Evolutionary conservation across 331 rosid genomes (phyloP).

Genomic region (Quercus lobata): DNA sequence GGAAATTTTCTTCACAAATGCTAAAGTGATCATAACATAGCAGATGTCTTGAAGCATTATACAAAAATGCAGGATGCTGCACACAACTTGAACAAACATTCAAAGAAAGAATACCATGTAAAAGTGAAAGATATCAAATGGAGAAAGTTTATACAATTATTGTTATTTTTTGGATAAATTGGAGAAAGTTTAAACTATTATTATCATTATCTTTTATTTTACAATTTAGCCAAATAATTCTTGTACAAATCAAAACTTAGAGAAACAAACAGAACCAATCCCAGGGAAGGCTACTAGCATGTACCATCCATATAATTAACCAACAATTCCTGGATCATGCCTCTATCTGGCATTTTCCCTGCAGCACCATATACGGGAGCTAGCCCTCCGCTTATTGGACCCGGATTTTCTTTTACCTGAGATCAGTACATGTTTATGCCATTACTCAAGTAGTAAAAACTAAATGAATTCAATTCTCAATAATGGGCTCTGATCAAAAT

Average conservation of each 20-base stretch:
- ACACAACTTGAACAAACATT: neutral
- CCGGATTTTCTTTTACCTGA: slow-evolving; percentile 91
- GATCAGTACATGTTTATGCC: slow-evolving; percentile 3
- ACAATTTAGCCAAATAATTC: slow-evolving; percentile 16
- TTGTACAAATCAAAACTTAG: slow-evolving; percentile 5
- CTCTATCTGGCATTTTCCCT: slow-evolving; percentile 95
- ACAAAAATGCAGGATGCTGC: neutral
- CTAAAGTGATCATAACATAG: neutral
- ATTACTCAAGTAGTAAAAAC: neutral
- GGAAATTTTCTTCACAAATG: too few relatives aligned
- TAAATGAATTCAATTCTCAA: neutral
- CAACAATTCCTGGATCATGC: slow-evolving; percentile 74
- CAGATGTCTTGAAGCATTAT: neutral
- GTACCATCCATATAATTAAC: slow-evolving; percentile 87
- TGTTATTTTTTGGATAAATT: too few relatives aligned
- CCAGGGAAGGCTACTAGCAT: slow-evolving; percentile 42
- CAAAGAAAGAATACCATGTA: neutral
- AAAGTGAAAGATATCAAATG: neutral
- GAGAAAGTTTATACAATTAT: neutral
- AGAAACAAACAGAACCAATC: neutral
- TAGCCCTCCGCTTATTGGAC: slow-evolving; percentile 88
- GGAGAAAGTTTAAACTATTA: neutral
- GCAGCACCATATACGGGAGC: slow-evolving; percentile 98
- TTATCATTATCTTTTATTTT: neutral
- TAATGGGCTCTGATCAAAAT: neutral